Conservation (phyloP, 2,329 filamentous ascomycete genomes). For the Fusarium tjaetaba region DNA sequence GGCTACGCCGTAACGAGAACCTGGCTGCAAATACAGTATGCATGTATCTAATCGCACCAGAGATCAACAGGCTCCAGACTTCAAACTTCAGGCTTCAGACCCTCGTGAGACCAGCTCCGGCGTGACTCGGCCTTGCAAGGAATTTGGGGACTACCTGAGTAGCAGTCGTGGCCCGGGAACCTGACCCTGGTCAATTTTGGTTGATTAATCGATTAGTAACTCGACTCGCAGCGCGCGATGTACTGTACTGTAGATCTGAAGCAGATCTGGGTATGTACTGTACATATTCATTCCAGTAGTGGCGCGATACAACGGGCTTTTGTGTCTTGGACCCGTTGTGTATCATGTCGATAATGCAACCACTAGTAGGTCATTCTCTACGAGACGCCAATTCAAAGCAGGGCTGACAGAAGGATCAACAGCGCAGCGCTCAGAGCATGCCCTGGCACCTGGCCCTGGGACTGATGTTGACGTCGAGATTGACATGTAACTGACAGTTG, state of each 20-base stretch:
- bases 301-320: constrained; percentile 27
- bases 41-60: constrained; percentile 38
- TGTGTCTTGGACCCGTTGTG: constrained; percentile 13
- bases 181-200: background rate
- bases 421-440: background rate
- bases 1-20: constrained; percentile 28
- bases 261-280: constrained; percentile 13
- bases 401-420: constrained; percentile 3
- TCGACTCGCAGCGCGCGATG: background rate
- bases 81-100: constrained; percentile 7
- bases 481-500: constrained; percentile 23
- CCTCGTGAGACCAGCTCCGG: constrained; percentile 25
- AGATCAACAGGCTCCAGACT: constrained; percentile 31
- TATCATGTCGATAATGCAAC: constrained; percentile 28
- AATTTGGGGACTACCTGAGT: constrained; percentile 10
- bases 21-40: background rate
- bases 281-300: constrained; percentile 5
- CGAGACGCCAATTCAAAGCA: constrained; percentile 1
- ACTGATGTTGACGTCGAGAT: constrained; percentile 1
- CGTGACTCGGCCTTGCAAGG: constrained; percentile 29
- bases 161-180: background rate
- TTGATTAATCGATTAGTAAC: constrained; percentile 12
- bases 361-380: constrained; percentile 2
- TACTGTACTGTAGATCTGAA: constrained; percentile 17
- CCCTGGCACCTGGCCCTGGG: background rate